phyloP scores from a whole-genome alignment of 2,329 filamentous ascomycete species.

The Sporothrix inflata region DNA sequence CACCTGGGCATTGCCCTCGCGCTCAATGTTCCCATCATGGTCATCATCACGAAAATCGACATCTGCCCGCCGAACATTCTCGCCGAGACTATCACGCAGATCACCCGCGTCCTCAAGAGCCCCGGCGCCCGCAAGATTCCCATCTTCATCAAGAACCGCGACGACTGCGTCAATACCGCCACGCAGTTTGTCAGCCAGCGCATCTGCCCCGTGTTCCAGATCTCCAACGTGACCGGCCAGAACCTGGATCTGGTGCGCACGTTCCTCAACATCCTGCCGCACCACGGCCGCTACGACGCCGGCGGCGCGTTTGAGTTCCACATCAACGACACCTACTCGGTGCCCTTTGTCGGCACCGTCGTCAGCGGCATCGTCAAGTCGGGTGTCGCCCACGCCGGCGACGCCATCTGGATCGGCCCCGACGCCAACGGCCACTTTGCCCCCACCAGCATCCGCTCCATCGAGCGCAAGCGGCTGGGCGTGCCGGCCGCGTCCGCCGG shows the following conservation, averaged over 20 bases:
- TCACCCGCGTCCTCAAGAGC: slow-evolving; percentile 91
- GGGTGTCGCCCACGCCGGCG: slow-evolving; percentile 86
- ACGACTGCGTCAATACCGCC: slow-evolving; percentile 92
- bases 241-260: slow-evolving; percentile 87
- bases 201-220: slow-evolving; percentile 96
- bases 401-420: slow-evolving; percentile 84
- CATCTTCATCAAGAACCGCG: slow-evolving; percentile 87
- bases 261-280: slow-evolving; percentile 93
- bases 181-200: slow-evolving; percentile 94
- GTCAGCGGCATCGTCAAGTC: slow-evolving; percentile 92
- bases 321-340: slow-evolving; percentile 96
- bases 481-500: slow-evolving; percentile 88
- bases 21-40: slow-evolving; percentile 96
- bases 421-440: slow-evolving; percentile 90
- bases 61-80: slow-evolving; percentile 96
- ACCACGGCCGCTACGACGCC: slow-evolving; percentile 89
- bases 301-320: slow-evolving; percentile 91
- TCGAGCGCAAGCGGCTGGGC: slow-evolving; percentile 89
- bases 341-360: slow-evolving; percentile 94
- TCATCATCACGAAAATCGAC: slow-evolving; percentile 96
- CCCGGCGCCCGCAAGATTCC: slow-evolving; percentile 94
- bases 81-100: slow-evolving; percentile 87
- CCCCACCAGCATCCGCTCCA: slow-evolving; percentile 83
- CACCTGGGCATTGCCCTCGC: slow-evolving; percentile 93
- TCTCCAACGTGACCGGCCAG: slow-evolving; percentile 95